These are phyloP conservation scores for Hymenoscyphus occultus DNA, from an alignment of 2,329 filamentous ascomycete species.

Conservation along the genomic window DNA sequence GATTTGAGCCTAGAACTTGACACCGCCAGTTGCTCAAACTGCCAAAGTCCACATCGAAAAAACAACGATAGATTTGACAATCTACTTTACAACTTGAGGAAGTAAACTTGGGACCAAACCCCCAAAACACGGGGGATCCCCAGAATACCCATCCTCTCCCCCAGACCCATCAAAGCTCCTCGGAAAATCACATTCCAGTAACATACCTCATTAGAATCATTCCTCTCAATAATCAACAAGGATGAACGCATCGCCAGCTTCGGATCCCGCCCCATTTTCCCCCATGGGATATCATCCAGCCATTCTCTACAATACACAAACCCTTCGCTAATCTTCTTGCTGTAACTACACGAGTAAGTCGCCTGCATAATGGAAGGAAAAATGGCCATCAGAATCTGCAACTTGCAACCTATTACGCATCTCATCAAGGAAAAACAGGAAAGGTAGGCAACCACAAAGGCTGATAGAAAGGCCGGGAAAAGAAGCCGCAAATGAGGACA, in stretches of 20 bases:
- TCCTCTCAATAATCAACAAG: slow-evolving; percentile 1
- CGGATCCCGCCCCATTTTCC: neutral
- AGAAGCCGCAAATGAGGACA: neutral
- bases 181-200: neutral
- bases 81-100: too few relatives aligned
- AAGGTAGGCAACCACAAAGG: slow-evolving; percentile 1
- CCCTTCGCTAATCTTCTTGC: neutral
- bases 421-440: neutral
- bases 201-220: neutral
- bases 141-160: neutral
- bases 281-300: neutral
- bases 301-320: neutral
- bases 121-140: neutral
- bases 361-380: neutral
- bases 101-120: too few relatives aligned
- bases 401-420: slow-evolving; percentile 3
- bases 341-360: slow-evolving; percentile 4
- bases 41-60: too few relatives aligned
- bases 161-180: neutral
- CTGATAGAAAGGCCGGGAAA: neutral
- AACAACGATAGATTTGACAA: too few relatives aligned
- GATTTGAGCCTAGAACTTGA: neutral
- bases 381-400: neutral
- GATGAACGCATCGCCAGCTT: neutral
- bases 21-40: too few relatives aligned